Evolutionary conservation across 2,329 filamentous ascomycete genomes (phyloP), one percentile per base, ranked within the genome.

Genomic region (Epichloe amarillans): DNA sequence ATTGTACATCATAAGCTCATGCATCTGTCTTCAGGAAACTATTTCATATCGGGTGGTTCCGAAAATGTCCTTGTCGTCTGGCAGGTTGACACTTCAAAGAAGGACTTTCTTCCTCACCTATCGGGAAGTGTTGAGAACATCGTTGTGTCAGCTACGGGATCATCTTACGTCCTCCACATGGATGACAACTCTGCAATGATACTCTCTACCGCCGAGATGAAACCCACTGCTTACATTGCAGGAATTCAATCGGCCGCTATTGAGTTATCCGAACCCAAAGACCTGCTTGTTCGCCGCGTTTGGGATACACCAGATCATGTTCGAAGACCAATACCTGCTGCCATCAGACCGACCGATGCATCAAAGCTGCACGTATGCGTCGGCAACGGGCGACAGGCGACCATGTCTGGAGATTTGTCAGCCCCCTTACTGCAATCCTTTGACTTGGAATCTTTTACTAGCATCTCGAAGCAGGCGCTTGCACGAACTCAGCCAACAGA

Each of bases 181-280:
- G 87, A 89, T 30, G 91, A 97, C 65, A 98, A 98, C 66, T 95
- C 89, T 2, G 75, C 84, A 50, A 91, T 97, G 77, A 75, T 96
- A 6, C 67, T 98, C 15, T 95, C 91, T 2, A 96, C 93, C 3
- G 82, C 88, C 12, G 90, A 97, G 65, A 75, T 97, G 64, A 82
- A 85, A 62, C 88, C 93, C 4, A 88, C 83, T 15, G 80, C 86
- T 17, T 93, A 89, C 60, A 79, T 96, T 52, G 84, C 86, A 19
- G 89, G 91, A 1, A 79, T 97, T 41, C 90, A 96, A 64, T 74
- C 77, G 3, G 70, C 75, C 15, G 72, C 77, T 4, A 66, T 76
- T n/a, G 70, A 74, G 38, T 69, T 71, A 19, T 67, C 69, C 15
- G 69, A 68, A 5, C 73, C 75, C 11, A 75, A 77, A 53, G 76